Conservation (phyloP, 1,139 yeast genomes). For the Pneumocystis oryctolagi region DNA sequence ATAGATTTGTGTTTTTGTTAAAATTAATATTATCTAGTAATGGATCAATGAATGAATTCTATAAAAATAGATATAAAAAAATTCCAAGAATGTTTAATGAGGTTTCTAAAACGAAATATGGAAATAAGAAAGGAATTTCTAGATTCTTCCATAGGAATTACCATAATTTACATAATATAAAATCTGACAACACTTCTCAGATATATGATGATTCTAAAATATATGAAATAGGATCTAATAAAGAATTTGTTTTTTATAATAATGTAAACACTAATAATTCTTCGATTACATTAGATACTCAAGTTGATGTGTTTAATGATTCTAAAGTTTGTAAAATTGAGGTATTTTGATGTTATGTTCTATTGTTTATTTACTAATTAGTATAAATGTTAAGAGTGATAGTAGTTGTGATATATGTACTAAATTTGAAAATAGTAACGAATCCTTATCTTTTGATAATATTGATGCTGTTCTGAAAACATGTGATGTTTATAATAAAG, state of each 20-base stretch:
- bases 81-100: neutral
- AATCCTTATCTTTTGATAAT: neutral
- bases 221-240: neutral
- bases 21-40: neutral
- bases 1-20: neutral
- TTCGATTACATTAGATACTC: neutral
- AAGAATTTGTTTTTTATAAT: neutral
- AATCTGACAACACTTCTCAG: neutral
- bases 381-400: neutral
- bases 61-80: neutral
- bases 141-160: neutral
- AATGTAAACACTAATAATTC: neutral
- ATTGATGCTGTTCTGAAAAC: neutral
- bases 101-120: neutral
- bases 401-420: neutral
- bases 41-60: neutral
- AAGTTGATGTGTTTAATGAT: neutral
- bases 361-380: neutral
- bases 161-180: neutral
- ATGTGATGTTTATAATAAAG: neutral
- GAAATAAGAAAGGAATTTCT: neutral
- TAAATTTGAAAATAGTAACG: neutral
- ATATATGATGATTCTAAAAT: neutral
- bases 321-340: neutral
- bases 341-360: neutral